A percentile compares a stretch with the other conserved stretches of the same genome.
phyloP scores from a whole-genome alignment of 2,329 filamentous ascomycete genomes.

The Trichothecium sympodiale region DNA sequence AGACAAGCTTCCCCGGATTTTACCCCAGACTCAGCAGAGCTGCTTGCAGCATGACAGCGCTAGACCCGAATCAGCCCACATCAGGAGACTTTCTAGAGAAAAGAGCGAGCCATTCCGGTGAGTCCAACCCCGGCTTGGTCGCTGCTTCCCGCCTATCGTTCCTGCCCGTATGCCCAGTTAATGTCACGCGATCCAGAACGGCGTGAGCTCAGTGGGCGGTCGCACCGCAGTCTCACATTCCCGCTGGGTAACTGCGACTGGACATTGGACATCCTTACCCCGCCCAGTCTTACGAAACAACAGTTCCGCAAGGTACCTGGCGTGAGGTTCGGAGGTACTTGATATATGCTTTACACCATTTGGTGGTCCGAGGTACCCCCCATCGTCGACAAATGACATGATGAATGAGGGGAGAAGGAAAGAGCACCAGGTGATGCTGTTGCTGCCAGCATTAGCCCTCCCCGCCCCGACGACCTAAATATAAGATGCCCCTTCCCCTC shows the following conservation, averaged over 20 bases:
- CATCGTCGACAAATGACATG: neutral
- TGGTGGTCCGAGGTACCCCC: neutral
- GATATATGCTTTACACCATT: neutral
- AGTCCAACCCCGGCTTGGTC: neutral
- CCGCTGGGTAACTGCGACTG: slow-evolving; percentile 7
- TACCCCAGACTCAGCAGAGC: slow-evolving; percentile 11
- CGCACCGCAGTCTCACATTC: slow-evolving; percentile 4
- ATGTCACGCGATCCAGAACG: neutral
- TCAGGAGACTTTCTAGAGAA: neutral
- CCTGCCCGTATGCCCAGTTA: neutral
- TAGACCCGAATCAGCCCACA: neutral
- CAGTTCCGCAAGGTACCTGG: slow-evolving; percentile 9
- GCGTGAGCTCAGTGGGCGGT: slow-evolving; percentile 1
- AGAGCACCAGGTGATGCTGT: slow-evolving; percentile 8
- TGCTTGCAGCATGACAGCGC: slow-evolving; percentile 2
- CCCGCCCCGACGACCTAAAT: slow-evolving; percentile 11
- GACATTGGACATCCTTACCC: slow-evolving; percentile 19
- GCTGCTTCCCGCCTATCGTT: neutral
- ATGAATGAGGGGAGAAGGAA: slow-evolving; percentile 1
- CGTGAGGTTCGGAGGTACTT: neutral
- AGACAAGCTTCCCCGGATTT: slow-evolving; percentile 24
- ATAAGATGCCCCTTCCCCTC: slow-evolving; percentile 19
- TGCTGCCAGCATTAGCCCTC: slow-evolving; percentile 5
- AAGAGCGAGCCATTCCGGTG: neutral
- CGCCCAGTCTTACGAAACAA: slow-evolving; percentile 32